phyloP scores from a whole-genome alignment of 306 rosid genomes.

The Lathyrus oleraceus region DNA sequence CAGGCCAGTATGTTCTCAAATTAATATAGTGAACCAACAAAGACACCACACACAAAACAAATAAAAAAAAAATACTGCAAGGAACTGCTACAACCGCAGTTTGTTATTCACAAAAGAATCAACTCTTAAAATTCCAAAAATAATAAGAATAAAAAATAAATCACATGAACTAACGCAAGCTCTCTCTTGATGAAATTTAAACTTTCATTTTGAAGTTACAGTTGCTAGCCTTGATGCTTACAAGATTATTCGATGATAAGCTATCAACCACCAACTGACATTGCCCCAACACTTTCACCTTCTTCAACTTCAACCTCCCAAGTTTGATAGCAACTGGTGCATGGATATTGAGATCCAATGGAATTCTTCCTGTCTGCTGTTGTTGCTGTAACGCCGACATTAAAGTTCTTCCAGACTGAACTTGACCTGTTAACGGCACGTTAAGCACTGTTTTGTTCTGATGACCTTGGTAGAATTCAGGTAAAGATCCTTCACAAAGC shows the following conservation, averaged over 20 bases:
- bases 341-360: conserved; percentile 66
- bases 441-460: conserved; percentile 64
- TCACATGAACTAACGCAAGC: conserved; percentile 23
- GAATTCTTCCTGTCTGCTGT: conserved; percentile 72
- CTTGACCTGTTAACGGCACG: conserved; percentile 72
- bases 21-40: conserved; percentile 11
- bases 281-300: conserved; percentile 61
- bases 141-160: neutral
- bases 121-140: conserved; percentile 1
- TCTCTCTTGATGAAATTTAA: conserved; percentile 21
- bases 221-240: conserved; percentile 80
- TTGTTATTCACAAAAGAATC: conserved; percentile 16
- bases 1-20: conserved; percentile 3
- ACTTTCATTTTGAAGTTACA: conserved; percentile 66
- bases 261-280: conserved; percentile 83
- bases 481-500: conserved; percentile 80
- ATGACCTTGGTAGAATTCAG: conserved; percentile 88
- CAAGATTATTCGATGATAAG: conserved; percentile 60
- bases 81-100: conserved; percentile 6
- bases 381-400: conserved; percentile 77
- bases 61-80: conserved; percentile 12
- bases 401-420: conserved; percentile 63
- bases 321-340: conserved; percentile 72
- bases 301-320: conserved; percentile 74
- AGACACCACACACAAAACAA: conserved; percentile 1